phyloP scores from a whole-genome alignment of 768 basidiomycete genomes.

The Termitomyces titanicus region DNA sequence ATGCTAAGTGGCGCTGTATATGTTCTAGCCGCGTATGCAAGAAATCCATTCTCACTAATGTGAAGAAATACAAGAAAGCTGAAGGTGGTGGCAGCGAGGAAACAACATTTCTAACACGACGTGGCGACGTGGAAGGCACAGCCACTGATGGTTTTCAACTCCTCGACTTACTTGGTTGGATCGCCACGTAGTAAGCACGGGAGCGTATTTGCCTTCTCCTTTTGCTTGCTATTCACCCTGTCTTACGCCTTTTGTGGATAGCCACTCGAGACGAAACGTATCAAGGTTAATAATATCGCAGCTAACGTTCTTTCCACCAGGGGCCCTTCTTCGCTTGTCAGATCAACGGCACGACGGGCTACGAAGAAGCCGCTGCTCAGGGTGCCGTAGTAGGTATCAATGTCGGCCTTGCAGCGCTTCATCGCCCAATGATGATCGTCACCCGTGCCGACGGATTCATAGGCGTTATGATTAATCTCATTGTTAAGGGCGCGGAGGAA shows the following conservation, averaged over 20 bases:
- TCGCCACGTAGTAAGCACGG: too few relatives aligned
- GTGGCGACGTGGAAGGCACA: slow-evolving; percentile 14
- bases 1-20: slow-evolving; percentile 62
- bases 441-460: slow-evolving; percentile 84
- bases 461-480: slow-evolving; percentile 90
- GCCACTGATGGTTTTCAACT: slow-evolving; percentile 13
- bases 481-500: slow-evolving; percentile 85
- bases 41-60: slow-evolving; percentile 46
- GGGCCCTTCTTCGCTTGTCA: slow-evolving; percentile 88
- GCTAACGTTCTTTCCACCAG: slow-evolving; percentile 23
- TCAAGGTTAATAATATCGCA: slow-evolving; percentile 40
- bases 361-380: slow-evolving; percentile 92
- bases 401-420: slow-evolving; percentile 67
- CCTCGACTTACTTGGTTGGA: too few relatives aligned
- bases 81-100: background rate
- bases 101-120: slow-evolving; percentile 6
- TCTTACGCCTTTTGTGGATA: slow-evolving; percentile 22
- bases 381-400: slow-evolving; percentile 88
- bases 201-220: slow-evolving; percentile 44
- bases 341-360: slow-evolving; percentile 92
- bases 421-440: slow-evolving; percentile 54
- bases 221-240: background rate
- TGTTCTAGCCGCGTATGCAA: slow-evolving; percentile 53
- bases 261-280: slow-evolving; percentile 87
- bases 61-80: background rate